Percentiles rank a stretch among this genome's conserved stretches.
Evolutionary conservation across 495 filamentous ascomycete genomes (phyloP).

Genomic region (Haplographium delicatum): DNA sequence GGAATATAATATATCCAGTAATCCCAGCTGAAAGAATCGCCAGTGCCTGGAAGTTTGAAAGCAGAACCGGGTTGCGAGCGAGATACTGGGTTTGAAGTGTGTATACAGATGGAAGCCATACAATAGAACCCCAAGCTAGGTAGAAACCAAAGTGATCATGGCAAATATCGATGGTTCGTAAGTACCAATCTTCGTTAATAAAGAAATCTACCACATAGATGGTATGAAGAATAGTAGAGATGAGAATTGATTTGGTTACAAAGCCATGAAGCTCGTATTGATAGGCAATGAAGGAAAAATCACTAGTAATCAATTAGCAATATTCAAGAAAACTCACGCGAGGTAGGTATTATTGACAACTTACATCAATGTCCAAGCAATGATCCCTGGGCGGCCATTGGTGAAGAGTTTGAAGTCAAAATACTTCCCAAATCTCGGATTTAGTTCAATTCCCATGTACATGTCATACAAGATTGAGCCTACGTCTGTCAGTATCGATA

Average conservation of each 20-base stretch:
- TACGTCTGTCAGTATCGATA: constrained; percentile 12
- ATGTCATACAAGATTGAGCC: constrained; percentile 40
- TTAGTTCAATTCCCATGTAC: constrained; percentile 44
- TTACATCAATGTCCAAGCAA: constrained; percentile 31
- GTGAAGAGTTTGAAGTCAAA: constrained; percentile 49
- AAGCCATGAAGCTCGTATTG: constrained; percentile 40
- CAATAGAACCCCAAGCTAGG: constrained; percentile 42
- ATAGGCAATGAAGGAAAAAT: constrained; percentile 41
- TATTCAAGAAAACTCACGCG: background rate
- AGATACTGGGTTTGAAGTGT: constrained; percentile 46
- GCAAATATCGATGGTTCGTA: constrained; percentile 45
- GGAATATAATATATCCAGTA: constrained; percentile 40
- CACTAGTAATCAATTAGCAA: constrained; percentile 24
- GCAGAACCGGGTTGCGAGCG: constrained; percentile 36
- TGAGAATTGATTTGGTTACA: constrained; percentile 39
- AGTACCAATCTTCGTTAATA: constrained; percentile 46
- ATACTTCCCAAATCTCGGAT: constrained; percentile 40
- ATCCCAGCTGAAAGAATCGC: constrained; percentile 32
- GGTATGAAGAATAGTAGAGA: constrained; percentile 39
- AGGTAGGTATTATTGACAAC: constrained; percentile 24
- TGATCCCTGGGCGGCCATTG: constrained; percentile 40
- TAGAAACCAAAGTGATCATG: constrained; percentile 51
- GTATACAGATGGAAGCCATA: constrained; percentile 41
- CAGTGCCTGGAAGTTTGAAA: constrained; percentile 25
- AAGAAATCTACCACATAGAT: constrained; percentile 48